Evolutionary conservation across 2,329 filamentous ascomycete genomes (phyloP).

Genomic region (Chrysoporthe austroafricana): DNA sequence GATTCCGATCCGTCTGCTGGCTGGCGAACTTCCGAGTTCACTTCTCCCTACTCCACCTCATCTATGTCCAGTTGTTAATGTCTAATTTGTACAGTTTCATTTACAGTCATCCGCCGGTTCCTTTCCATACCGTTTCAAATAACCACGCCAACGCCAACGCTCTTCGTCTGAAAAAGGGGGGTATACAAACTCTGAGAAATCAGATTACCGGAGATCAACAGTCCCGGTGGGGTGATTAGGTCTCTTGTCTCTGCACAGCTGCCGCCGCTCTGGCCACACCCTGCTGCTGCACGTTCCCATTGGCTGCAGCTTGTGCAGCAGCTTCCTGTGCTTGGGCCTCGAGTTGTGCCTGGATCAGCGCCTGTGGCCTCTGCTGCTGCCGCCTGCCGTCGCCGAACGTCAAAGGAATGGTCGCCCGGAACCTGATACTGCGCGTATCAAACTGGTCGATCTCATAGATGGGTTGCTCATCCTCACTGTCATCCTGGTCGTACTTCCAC

Average conservation of each 20-base stretch:
- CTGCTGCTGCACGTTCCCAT: conserved; percentile 27
- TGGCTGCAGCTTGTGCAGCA: conserved; percentile 28
- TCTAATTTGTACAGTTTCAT: conserved; percentile 16
- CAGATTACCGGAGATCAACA: conserved; percentile 9
- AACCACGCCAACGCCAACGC: conserved; percentile 26
- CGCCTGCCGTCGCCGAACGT: conserved; percentile 34
- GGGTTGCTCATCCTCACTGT: conserved; percentile 77
- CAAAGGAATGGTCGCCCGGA: conserved; percentile 61
- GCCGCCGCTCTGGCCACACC: conserved; percentile 26
- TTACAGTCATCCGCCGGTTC: conserved; percentile 12
- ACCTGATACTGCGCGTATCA: conserved; percentile 62
- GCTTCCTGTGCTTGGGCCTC: conserved; percentile 17
- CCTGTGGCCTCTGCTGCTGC: conserved; percentile 44
- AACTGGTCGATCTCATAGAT: conserved; percentile 77
- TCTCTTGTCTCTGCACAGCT: conserved; percentile 28
- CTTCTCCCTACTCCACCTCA: conserved; percentile 4
- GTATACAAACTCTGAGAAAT: conserved; percentile 25
- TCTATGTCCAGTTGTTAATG: conserved; percentile 16
- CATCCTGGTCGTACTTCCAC: conserved; percentile 88
- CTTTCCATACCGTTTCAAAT: conserved; percentile 16
- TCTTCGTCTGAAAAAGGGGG: conserved; percentile 21
- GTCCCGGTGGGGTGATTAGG: neutral
- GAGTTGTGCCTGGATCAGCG: conserved; percentile 34
- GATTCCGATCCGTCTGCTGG: conserved; percentile 1
- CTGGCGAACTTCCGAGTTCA: neutral